Evolutionary conservation across 2,329 filamentous ascomycete species (phyloP), one percentile per base, ranked within the genome.

Genomic region (Ophiostoma himal-ulmi): DNA sequence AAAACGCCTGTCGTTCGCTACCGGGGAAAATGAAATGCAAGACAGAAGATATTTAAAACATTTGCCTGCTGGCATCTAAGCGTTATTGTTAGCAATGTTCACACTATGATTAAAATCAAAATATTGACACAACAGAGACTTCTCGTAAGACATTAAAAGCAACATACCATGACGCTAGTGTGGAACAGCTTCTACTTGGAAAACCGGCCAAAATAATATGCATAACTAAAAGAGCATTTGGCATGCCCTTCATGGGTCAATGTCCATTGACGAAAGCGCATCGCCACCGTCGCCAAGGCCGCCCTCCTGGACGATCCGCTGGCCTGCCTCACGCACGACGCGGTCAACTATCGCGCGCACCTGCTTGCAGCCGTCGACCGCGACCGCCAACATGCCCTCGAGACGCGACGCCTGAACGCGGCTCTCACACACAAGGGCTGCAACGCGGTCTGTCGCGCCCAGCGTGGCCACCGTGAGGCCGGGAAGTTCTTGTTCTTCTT

Each of bases 321-420:
- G 83, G 3, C 91, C 91, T 78, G 89, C 89, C 64, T 86, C 87
- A 77, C 89, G 88, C 65, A 98, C 89, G 17, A 96, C 89, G 7
- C 84, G 83, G 78, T 98, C 94, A 76, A 99, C 78, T 68, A 97
- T 90, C 74, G 88, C 85, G 73, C 92, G 86, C 54, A 98, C 89
- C 78, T 94, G 90, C 80, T 90, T 93, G 79, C 94, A 98, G 5
- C 94, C 95, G 78, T 97, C 94, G 67, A 97, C 88, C 0, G 91
- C 94, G 1, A 97, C 93, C 0, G 92, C 93, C 75, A 99, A 82
- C 94, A 99, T 96, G 0, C 91, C 91, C 81, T 99, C 94, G 72
- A 98, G 78, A 71, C 93, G 86, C 71, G 85, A 85, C 73, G 91
- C 87, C 79, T 96, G 91, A n/a, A 97, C 89, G 67, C 92, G 88